Evolutionary conservation across 2,329 filamentous ascomycete species (phyloP).

Genomic region (Hypoxylon sp.): DNA sequence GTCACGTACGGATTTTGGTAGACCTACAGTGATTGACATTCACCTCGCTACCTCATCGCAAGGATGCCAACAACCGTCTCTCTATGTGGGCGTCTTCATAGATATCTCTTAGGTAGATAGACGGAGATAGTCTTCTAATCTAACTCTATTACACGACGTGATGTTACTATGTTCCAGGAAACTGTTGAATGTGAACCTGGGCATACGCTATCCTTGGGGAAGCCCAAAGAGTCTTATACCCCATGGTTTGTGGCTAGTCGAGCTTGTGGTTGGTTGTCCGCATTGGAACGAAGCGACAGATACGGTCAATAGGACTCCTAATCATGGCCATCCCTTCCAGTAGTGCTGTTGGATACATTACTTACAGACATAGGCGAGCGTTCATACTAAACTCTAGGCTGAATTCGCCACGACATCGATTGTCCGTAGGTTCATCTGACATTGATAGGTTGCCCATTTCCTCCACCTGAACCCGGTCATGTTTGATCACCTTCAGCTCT

Average conservation of each 20-base stretch:
- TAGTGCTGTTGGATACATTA: constrained; percentile 10
- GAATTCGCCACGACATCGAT: background rate
- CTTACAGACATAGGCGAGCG: background rate
- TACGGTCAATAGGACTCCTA: background rate
- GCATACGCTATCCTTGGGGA: background rate
- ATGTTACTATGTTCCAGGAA: background rate
- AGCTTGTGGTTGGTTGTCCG: background rate
- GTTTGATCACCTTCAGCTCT: background rate
- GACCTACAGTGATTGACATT: background rate
- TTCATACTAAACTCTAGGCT: background rate
- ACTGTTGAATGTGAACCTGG: background rate
- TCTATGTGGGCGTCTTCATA: background rate
- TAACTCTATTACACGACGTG: background rate
- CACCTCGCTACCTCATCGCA: background rate
- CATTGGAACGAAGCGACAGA: background rate
- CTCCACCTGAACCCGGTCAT: background rate
- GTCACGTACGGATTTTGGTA: constrained; percentile 10
- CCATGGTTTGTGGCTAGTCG: background rate
- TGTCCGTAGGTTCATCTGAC: constrained; percentile 6
- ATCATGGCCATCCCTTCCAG: background rate
- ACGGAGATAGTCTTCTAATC: background rate
- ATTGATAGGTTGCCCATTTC: constrained; percentile 4
- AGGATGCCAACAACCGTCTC: background rate
- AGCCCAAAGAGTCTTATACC: background rate
- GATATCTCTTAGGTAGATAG: background rate